These are phyloP conservation scores for Sicyos baderoa DNA, from an alignment of 306 rosid species.

Conservation along the genomic window DNA sequence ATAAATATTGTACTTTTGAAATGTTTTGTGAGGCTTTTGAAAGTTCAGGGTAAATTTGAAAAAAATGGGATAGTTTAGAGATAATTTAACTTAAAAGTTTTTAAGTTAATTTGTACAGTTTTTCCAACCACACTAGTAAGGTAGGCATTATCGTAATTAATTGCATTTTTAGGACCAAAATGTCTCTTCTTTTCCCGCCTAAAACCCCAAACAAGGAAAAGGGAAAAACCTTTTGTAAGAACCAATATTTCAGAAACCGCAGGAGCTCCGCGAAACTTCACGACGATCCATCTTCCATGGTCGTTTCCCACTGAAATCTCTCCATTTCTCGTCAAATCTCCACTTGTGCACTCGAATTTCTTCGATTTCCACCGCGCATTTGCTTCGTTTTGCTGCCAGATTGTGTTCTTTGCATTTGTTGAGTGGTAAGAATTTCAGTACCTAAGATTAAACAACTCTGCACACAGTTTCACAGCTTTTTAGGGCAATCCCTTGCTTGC, in stretches of 20 bases:
- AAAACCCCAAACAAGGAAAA: constrained; percentile 11
- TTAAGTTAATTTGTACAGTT: no score
- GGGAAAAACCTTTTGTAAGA: neutral
- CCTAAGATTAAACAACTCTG: neutral
- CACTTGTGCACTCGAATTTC: neutral
- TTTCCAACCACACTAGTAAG: no score
- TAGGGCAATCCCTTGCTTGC: neutral
- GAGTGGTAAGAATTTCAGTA: neutral
- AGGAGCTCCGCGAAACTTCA: neutral
- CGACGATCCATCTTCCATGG: constrained; percentile 14
- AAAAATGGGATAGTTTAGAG: no score
- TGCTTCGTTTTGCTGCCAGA: constrained; percentile 1
- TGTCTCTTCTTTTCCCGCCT: neutral
- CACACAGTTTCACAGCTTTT: neutral
- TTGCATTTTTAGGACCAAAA: neutral
- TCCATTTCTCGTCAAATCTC: neutral
- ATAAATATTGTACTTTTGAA: no score
- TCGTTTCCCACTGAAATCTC: neutral
- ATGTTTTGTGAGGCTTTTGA: no score
- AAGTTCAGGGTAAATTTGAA: no score
- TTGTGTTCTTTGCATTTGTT: neutral
- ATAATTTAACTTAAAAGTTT: no score
- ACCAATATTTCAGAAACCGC: neutral
- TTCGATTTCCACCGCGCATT: neutral
- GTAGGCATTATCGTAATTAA: constrained; percentile 4